phyloP scores from a whole-genome alignment of 2,329 filamentous ascomycete genomes.

The Penicillium olsonii region DNA sequence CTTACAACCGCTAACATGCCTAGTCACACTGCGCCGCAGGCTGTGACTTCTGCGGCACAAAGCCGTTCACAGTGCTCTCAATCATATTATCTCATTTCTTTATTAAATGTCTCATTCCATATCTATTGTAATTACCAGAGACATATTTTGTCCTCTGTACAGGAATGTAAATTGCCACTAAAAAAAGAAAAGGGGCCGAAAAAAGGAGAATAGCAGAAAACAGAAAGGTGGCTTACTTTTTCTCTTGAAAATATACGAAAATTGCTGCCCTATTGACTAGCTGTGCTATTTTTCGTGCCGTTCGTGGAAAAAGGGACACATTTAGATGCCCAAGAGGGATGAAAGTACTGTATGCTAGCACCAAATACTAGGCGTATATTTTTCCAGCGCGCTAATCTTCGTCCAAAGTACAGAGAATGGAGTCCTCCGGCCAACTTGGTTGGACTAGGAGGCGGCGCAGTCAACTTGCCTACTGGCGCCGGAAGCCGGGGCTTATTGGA shows the following conservation, averaged over 20 bases:
- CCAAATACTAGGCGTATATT: no score
- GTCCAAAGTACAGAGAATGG: background rate
- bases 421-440: background rate
- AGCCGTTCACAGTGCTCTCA: slow-evolving; percentile 1
- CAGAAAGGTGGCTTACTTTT: no score
- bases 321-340: no score
- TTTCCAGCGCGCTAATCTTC: background rate
- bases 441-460: slow-evolving; percentile 4
- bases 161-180: background rate
- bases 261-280: no score
- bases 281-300: no score
- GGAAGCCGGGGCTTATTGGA: background rate
- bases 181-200: background rate
- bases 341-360: no score
- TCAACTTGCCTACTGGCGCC: slow-evolving; percentile 5
- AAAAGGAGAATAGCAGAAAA: no score
- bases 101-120: background rate
- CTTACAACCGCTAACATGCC: background rate
- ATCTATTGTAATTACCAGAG: background rate
- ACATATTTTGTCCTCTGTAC: no score
- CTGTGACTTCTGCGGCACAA: background rate
- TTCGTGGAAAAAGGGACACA: no score
- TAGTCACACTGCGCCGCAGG: background rate
- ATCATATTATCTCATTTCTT: slow-evolving; percentile 4
- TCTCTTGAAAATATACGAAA: no score